Base-by-base conservation (phyloP, 441 rosid species). In the Croton setiger region DNA sequence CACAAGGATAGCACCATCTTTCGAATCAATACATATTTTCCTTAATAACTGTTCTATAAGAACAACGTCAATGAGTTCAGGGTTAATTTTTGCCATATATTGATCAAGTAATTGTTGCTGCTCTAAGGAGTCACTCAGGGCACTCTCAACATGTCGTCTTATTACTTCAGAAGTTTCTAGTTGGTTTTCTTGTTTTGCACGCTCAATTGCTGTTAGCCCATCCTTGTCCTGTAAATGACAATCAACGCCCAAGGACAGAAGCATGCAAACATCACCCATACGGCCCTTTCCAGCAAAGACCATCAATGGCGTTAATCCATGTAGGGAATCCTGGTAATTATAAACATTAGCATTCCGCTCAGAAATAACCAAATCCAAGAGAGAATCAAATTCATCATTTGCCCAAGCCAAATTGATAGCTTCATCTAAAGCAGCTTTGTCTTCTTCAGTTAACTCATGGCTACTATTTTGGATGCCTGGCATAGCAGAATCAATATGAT, bases 231-330 rank as follows among this genome's bases (percentile, higher is more conserved):
- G 76, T 63, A 88, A 71, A 68, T 72, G 76, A 78, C 92, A 88
- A 78, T 92, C 85, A 58, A 86, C 96, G 54, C 95, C 92, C 65
- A 78, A 66, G 35, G 98, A 85, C 63, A 95, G 92, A 69, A 92
- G 98, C 92, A 85, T 86, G 86, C 93, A 86, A 73, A 89, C 89
- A 74, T 92, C 93, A 63, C 79, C 80, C 59, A 86, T 86, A 75
- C 89, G 86, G n/a, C 99, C 99, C 82, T 87, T 95, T 66, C 81
- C 93, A 86, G 97, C 87, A 78, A 90, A 87, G 68, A 89, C 92
- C 96, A 92, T 95, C 69, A 95, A 77, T 75, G 99, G 95, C 2
- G 97, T 84, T 75, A 87, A 69, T 72, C 92, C 89, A 54, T 81
- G 84, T 63, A 65, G 73, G 68, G 91, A 84, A 75, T 92, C 92